A percentile compares a stretch with the other conserved stretches of the same genome.
These are phyloP conservation scores for Plasmodium malariae DNA, from an alignment of 169 alveolate genomes.

Conservation along the genomic window DNA sequence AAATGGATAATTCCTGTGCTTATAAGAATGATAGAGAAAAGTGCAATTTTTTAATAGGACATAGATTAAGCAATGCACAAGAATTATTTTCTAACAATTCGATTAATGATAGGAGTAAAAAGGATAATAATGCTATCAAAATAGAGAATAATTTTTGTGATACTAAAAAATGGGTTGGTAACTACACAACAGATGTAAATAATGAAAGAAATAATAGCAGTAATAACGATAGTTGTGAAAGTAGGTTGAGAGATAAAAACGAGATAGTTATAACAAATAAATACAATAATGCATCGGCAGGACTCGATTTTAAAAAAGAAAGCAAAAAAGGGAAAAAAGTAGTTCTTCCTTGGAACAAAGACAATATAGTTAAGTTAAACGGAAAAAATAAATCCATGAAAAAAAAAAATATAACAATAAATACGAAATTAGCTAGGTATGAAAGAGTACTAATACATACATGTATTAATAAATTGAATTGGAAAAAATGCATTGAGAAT, in stretches of 20 bases:
- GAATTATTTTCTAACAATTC: neutral
- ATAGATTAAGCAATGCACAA: neutral
- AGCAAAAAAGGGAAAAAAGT: neutral
- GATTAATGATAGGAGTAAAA: neutral
- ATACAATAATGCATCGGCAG: no score
- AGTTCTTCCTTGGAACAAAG: constrained; percentile 69
- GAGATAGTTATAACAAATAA: neutral
- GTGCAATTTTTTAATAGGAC: neutral
- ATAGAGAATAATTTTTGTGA: no score
- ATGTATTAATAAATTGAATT: constrained; percentile 62
- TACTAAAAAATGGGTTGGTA: no score
- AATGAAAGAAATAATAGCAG: no score
- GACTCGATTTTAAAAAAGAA: neutral
- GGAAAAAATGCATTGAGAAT: constrained; percentile 71
- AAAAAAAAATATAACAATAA: constrained; percentile 36
- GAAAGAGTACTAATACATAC: constrained; percentile 76
- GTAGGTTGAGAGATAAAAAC: neutral
- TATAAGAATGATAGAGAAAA: no score
- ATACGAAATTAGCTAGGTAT: constrained; percentile 72
- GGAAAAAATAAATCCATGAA: constrained; percentile 1
- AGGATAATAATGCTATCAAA: no score
- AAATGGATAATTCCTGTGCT: no score
- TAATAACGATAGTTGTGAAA: neutral
- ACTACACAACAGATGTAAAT: no score
- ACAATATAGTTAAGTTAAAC: constrained; percentile 40